Evolutionary conservation across 2,329 filamentous ascomycete species (phyloP).

Genomic region (Cercospora canescens): DNA sequence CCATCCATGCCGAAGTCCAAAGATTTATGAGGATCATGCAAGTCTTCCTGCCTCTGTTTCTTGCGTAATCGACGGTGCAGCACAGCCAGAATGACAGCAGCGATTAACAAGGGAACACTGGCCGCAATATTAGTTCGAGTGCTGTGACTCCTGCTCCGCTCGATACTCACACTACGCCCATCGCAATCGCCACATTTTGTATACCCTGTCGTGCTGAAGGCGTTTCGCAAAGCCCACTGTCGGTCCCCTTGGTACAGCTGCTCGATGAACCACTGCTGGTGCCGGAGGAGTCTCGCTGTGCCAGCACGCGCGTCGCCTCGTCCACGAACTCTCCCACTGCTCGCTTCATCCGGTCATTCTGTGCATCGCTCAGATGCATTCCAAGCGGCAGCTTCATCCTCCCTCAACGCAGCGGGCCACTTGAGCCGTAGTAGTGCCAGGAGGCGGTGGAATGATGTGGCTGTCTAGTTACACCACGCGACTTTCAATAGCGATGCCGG

Average conservation of each 20-base stretch:
- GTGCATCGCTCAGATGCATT: constrained; percentile 9
- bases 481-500: neutral
- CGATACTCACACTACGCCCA: constrained; percentile 37
- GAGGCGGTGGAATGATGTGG: neutral
- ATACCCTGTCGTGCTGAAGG: constrained; percentile 28
- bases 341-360: constrained; percentile 12
- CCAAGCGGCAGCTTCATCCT: constrained; percentile 7
- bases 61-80: constrained; percentile 77
- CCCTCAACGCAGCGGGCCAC: constrained; percentile 1
- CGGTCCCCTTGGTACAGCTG: constrained; percentile 29
- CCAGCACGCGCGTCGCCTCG: constrained; percentile 26
- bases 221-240: constrained; percentile 31
- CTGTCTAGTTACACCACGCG: neutral
- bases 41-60: constrained; percentile 74
- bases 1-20: constrained; percentile 87
- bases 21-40: constrained; percentile 81
- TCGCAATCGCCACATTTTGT: constrained; percentile 35
- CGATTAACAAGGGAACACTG: constrained; percentile 74
- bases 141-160: constrained; percentile 21
- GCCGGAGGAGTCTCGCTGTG: constrained; percentile 19
- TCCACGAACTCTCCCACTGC: constrained; percentile 24
- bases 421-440: constrained; percentile 9
- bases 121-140: constrained; percentile 8
- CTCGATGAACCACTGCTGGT: constrained; percentile 20
- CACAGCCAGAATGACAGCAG: constrained; percentile 67